Conservation (phyloP, 805 yeast genomes). For the Kazachstania africana region DNA sequence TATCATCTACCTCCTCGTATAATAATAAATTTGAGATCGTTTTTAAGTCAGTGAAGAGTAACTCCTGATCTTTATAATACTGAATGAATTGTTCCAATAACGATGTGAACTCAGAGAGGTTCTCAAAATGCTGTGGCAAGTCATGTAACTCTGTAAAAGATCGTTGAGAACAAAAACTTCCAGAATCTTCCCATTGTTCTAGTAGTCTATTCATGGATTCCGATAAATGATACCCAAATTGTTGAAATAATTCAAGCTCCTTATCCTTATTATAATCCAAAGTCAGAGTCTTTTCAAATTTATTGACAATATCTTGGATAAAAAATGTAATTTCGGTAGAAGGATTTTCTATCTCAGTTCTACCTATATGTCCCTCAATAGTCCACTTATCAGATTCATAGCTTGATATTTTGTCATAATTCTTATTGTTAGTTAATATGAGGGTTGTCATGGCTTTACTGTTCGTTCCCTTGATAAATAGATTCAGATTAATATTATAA, state of each 20-base stretch:
- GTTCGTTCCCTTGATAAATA: too few relatives aligned
- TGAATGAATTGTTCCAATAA: constrained; percentile 18
- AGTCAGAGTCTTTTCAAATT: neutral
- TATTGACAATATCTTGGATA: too few relatives aligned
- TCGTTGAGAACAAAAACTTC: too few relatives aligned
- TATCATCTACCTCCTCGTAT: constrained; percentile 9
- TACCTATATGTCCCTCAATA: too few relatives aligned
- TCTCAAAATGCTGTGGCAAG: constrained; percentile 7
- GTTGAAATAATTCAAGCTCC: constrained; percentile 14
- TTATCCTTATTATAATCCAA: neutral
- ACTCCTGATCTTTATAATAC: constrained; percentile 14
- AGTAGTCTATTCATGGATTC: constrained; percentile 12
- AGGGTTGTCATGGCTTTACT: too few relatives aligned
- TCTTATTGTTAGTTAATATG: too few relatives aligned
- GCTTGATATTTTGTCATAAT: too few relatives aligned
- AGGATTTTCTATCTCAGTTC: too few relatives aligned
- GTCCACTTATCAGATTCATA: too few relatives aligned
- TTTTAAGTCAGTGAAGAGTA: constrained; percentile 11
- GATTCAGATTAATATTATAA: too few relatives aligned
- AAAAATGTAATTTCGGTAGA: too few relatives aligned
- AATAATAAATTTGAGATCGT: constrained; percentile 8
- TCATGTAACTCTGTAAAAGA: constrained; percentile 9
- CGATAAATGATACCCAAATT: constrained; percentile 19
- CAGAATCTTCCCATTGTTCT: constrained; percentile 6
- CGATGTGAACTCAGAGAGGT: constrained; percentile 16